Evolutionary conservation across 73 alveolate species (phyloP).

Genomic region (Durusdinium trenchii): DNA sequence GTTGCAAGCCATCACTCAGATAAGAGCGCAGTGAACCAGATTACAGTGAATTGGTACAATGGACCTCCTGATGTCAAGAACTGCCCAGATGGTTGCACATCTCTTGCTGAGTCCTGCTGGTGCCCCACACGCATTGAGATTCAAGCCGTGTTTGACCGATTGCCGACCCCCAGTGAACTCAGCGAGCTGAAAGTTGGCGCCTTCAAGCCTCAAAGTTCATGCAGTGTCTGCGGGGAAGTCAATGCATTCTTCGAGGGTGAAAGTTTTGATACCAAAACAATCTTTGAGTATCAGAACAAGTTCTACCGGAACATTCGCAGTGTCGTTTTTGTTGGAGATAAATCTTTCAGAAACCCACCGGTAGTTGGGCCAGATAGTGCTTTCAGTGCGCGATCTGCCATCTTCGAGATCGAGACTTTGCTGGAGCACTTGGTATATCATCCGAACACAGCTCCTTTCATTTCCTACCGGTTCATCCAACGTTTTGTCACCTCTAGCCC

Average conservation of each 20-base stretch:
- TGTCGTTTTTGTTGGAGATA: constrained; percentile 48
- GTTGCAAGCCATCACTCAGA: constrained; percentile 42
- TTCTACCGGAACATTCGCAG: constrained; percentile 54
- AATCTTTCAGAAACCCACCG: constrained; percentile 88
- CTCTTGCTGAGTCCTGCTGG: not conserved
- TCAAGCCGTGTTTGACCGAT: constrained; percentile 21
- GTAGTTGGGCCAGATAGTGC: not conserved
- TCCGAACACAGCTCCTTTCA: constrained; percentile 79
- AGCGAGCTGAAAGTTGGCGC: constrained; percentile 67
- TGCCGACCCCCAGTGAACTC: constrained; percentile 55
- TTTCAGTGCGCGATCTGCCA: constrained; percentile 32
- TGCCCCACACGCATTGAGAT: constrained; percentile 55
- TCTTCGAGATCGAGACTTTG: constrained; percentile 53
- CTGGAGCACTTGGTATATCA: constrained; percentile 81
- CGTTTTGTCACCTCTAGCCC: constrained; percentile 88
- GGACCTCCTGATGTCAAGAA: constrained; percentile 33
- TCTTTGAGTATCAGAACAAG: constrained; percentile 74
- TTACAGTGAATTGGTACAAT: constrained; percentile 29
- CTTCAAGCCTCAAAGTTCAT: not conserved
- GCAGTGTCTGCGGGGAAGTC: constrained; percentile 54
- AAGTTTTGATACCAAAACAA: constrained; percentile 32
- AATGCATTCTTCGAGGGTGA: constrained; percentile 26
- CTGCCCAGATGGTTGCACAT: constrained; percentile 42
- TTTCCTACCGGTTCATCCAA: constrained; percentile 51
- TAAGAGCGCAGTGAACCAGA: constrained; percentile 27